These are phyloP conservation scores for Aureobasidium sp. DNA, from an alignment of 2,329 filamentous ascomycete species.

Conservation along the genomic window DNA sequence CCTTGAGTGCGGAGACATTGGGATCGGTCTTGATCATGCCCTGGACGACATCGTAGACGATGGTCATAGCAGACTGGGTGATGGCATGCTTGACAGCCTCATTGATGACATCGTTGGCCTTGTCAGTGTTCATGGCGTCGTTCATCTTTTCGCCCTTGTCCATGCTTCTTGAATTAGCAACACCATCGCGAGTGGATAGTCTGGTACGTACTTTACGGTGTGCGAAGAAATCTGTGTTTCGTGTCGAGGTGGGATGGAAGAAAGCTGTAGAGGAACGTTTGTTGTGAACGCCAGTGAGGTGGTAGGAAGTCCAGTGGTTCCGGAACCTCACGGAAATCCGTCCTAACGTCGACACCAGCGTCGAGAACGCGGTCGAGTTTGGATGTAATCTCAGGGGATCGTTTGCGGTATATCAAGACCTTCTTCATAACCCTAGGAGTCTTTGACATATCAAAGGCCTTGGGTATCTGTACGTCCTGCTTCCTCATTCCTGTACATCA, in stretches of 20 bases:
- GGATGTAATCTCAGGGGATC: no score
- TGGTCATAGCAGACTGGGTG: no score
- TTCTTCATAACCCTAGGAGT: no score
- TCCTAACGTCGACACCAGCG: background rate
- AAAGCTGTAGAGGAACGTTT: no score
- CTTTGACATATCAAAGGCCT: background rate
- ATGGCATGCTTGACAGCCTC: no score
- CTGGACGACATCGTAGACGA: background rate
- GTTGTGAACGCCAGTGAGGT: background rate
- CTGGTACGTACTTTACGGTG: background rate
- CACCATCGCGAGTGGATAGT: background rate
- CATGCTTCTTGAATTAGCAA: background rate
- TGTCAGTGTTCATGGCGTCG: no score
- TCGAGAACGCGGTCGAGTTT: background rate
- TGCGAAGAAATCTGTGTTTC: background rate
- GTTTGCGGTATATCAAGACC: no score
- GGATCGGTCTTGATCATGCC: background rate
- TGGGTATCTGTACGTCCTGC: background rate
- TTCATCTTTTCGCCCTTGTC: background rate
- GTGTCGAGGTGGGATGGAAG: background rate
- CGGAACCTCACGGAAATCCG: background rate
- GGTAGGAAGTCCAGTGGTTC: background rate
- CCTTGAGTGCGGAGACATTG: background rate
- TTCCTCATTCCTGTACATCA: background rate
- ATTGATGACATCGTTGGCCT: no score